Evolutionary conservation across 371 early-diverging fungal species (phyloP).

Genomic region (Fennellomyces sp.): DNA sequence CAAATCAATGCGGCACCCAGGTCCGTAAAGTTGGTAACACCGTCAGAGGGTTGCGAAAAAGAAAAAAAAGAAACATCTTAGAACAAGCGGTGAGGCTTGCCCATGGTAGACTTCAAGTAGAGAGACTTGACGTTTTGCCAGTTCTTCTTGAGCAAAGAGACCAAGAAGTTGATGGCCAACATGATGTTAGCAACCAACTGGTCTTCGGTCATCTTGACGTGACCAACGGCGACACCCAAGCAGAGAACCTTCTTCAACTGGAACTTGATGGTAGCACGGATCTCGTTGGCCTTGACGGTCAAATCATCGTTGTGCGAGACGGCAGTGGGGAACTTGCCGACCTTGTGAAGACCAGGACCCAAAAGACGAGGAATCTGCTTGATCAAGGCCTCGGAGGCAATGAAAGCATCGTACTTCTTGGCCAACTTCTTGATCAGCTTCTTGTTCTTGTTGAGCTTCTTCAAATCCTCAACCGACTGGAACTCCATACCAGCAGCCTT

Average conservation of each 20-base stretch:
- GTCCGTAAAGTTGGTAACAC: slow-evolving; percentile 22
- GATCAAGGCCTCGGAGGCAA: slow-evolving; percentile 97
- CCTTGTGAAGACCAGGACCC: slow-evolving; percentile 96
- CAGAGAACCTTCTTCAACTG: slow-evolving; percentile 99
- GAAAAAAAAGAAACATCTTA: slow-evolving; percentile 36
- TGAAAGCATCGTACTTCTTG: slow-evolving; percentile 95
- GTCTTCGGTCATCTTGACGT: slow-evolving; percentile 95
- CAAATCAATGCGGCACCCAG: slow-evolving; percentile 20
- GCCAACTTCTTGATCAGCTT: slow-evolving; percentile 99
- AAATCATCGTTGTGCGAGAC: slow-evolving; percentile 93
- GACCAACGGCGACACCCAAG: slow-evolving; percentile 98
- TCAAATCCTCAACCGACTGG: slow-evolving; percentile 97
- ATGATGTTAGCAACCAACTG: slow-evolving; percentile 97
- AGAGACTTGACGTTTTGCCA: slow-evolving; percentile 99
- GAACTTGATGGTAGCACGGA: slow-evolving; percentile 99
- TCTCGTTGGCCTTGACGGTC: slow-evolving; percentile 89
- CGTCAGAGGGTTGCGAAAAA: slow-evolving; percentile 16
- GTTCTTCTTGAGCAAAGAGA: slow-evolving; percentile 98
- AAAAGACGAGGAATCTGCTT: slow-evolving; percentile 98
- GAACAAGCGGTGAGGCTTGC: slow-evolving; percentile 89
- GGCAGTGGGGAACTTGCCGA: slow-evolving; percentile 99
- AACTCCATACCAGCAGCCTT: slow-evolving; percentile 91
- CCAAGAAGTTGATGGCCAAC: slow-evolving; percentile 97
- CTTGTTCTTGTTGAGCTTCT: slow-evolving; percentile 99
- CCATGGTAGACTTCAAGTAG: slow-evolving; percentile 98